A percentile compares a stretch with the other conserved stretches of the same genome.
Evolutionary conservation across 768 basidiomycete genomes (phyloP).

Genomic region (Mycena venus): DNA sequence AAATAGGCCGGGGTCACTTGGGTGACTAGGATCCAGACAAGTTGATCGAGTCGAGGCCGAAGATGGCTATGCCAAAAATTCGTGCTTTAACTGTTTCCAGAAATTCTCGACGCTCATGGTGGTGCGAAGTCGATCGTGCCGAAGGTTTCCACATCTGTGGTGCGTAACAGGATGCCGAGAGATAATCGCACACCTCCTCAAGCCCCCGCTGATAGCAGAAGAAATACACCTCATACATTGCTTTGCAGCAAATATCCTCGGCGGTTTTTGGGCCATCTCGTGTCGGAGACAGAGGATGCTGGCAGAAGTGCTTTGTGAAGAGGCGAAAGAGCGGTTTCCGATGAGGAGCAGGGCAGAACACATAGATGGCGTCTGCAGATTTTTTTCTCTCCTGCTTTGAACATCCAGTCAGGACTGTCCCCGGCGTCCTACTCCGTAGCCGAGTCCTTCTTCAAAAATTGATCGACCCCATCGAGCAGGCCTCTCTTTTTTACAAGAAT

Average conservation of each 20-base stretch:
- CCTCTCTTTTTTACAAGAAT: no score
- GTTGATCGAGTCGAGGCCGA: no score
- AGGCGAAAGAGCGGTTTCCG: constrained; percentile 32
- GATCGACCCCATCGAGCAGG: neutral
- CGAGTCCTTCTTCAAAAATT: neutral
- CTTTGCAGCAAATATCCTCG: constrained; percentile 26
- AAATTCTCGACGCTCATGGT: no score
- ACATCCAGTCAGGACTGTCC: constrained; percentile 31
- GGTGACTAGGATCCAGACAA: no score
- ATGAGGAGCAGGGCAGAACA: constrained; percentile 48
- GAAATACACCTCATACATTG: constrained; percentile 42
- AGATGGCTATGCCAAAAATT: no score
- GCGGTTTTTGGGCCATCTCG: constrained; percentile 28
- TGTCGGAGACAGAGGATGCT: constrained; percentile 37
- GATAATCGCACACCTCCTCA: constrained; percentile 39
- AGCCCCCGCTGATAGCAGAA: constrained; percentile 33
- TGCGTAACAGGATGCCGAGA: constrained; percentile 36
- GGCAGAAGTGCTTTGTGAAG: constrained; percentile 43
- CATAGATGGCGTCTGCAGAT: constrained; percentile 32
- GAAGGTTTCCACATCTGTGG: neutral
- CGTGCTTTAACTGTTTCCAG: no score
- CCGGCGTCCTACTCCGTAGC: neutral
- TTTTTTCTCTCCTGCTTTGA: constrained; percentile 40
- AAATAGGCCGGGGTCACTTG: no score
- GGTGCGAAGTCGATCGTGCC: no score